Evolutionary conservation across 768 basidiomycete species (phyloP).

Genomic region (Cytidiella melzeri): DNA sequence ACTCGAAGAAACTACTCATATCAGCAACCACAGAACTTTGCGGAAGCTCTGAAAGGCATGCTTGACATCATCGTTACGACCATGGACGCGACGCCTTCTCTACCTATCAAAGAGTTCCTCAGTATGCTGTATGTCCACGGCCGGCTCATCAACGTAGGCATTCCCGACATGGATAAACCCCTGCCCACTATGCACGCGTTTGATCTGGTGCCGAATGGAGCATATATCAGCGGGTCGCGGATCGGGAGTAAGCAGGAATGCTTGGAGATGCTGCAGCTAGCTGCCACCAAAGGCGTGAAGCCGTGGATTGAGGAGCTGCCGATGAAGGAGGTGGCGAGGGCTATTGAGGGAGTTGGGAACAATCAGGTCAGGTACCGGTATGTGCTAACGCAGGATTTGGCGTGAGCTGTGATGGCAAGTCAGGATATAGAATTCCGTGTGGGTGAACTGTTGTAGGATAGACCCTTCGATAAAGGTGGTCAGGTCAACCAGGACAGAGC

Average conservation of each 20-base stretch:
- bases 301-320: conserved; percentile 38
- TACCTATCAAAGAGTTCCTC: conserved; percentile 27
- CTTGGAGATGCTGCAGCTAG: conserved; percentile 54
- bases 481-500: too few species aligned
- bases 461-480: too few species aligned
- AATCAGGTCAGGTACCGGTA: conserved; percentile 49
- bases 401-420: not conserved
- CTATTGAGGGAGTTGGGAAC: conserved; percentile 41
- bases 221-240: conserved; percentile 24
- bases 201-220: conserved; percentile 25
- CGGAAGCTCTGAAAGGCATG: conserved; percentile 29
- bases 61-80: conserved; percentile 46
- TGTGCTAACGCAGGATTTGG: conserved; percentile 33
- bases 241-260: conserved; percentile 56
- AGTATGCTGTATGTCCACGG: conserved; percentile 47
- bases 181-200: conserved; percentile 20
- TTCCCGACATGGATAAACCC: conserved; percentile 45
- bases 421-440: not conserved
- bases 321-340: conserved; percentile 42
- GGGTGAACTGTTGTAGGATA: too few species aligned
- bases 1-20: conserved; percentile 28
- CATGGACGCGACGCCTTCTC: conserved; percentile 16
- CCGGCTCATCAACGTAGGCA: conserved; percentile 50
- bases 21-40: too few species aligned
- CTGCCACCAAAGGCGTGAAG: conserved; percentile 45